These are phyloP conservation scores for Piloderma croceum DNA, from an alignment of 768 basidiomycete species.

Conservation along the genomic window DNA sequence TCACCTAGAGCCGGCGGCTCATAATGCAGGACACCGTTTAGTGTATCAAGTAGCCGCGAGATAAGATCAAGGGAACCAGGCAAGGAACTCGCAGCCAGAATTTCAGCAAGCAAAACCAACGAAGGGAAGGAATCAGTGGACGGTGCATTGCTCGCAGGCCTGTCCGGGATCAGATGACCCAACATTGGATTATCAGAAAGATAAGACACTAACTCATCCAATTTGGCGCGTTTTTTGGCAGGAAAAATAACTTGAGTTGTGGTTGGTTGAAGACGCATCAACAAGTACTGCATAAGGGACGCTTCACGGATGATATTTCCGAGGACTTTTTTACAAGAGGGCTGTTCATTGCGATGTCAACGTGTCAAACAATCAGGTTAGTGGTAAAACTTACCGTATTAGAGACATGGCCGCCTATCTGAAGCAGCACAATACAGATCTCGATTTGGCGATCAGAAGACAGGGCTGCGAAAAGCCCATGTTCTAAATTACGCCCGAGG, in stretches of 20 bases:
- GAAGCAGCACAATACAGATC: slow-evolving; percentile 52
- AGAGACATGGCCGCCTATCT: slow-evolving; percentile 40
- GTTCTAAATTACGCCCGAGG: slow-evolving; percentile 42
- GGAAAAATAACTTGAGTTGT: slow-evolving; percentile 38
- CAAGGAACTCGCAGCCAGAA: slow-evolving; percentile 56
- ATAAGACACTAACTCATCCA: slow-evolving; percentile 40
- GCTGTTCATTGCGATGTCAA: slow-evolving; percentile 29
- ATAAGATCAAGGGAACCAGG: slow-evolving; percentile 71
- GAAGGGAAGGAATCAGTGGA: slow-evolving; percentile 40
- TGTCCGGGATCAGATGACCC: too few relatives aligned
- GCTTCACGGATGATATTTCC: slow-evolving; percentile 44
- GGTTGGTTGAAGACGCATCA: slow-evolving; percentile 44
- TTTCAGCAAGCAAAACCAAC: slow-evolving; percentile 61
- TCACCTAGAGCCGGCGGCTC: slow-evolving; percentile 54
- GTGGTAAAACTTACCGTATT: slow-evolving; percentile 38
- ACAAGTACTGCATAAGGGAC: slow-evolving; percentile 46
- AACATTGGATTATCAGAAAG: too few relatives aligned
- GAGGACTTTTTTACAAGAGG: slow-evolving; percentile 45
- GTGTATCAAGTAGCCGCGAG: slow-evolving; percentile 62
- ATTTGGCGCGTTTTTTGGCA: slow-evolving; percentile 60
- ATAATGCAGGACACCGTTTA: slow-evolving; percentile 59
- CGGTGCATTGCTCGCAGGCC: too few relatives aligned
- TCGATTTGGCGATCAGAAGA: slow-evolving; percentile 47
- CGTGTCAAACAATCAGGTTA: slow-evolving; percentile 1
- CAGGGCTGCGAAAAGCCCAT: slow-evolving; percentile 52